A percentile compares a stretch with the other conserved stretches of the same genome.
Evolutionary conservation across 352 stramenopile species (phyloP).

Genomic region (Phytophthora pluvialis): DNA sequence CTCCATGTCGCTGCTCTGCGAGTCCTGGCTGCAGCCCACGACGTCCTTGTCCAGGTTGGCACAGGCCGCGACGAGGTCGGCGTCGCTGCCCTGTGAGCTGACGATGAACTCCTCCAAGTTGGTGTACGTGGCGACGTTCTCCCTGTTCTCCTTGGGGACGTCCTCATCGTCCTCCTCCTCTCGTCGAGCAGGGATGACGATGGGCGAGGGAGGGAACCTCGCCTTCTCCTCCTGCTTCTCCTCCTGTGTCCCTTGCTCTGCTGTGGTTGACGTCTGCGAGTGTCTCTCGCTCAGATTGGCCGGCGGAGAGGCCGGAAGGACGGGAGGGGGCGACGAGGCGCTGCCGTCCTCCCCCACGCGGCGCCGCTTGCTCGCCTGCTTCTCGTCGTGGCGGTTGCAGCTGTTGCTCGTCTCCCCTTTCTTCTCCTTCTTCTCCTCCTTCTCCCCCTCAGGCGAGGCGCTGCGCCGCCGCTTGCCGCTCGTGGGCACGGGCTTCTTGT

Average conservation of each 20-base stretch:
- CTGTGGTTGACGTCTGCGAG: conserved; percentile 11
- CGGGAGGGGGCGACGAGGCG: conserved; percentile 25
- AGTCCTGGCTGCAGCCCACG: conserved; percentile 29
- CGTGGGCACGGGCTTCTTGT: conserved; percentile 16
- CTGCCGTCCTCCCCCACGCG: conserved; percentile 14
- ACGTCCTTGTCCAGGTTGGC: conserved; percentile 31
- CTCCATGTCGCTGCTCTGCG: conserved; percentile 34
- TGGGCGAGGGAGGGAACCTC: conserved; percentile 30
- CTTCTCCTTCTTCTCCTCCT: conserved; percentile 21
- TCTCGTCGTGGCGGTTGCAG: conserved; percentile 23
- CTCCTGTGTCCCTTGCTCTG: conserved; percentile 7
- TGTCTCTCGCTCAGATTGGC: conserved; percentile 36
- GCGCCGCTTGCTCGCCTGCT: conserved; percentile 25
- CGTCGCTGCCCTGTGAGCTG: conserved; percentile 34
- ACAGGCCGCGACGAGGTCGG: conserved; percentile 32
- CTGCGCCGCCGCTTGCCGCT: conserved; percentile 30
- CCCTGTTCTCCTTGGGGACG: conserved; percentile 32
- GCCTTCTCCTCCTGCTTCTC: conserved; percentile 37
- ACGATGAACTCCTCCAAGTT: conserved; percentile 32
- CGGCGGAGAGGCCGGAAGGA: conserved; percentile 24
- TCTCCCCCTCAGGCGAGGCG: conserved; percentile 1
- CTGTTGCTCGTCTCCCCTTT: conserved; percentile 23
- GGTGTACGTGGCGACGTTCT: conserved; percentile 29
- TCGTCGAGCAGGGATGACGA: conserved; percentile 29
- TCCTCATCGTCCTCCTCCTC: conserved; percentile 22